These are phyloP conservation scores for Mucor irregularis DNA, from an alignment of 371 early-diverging fungal genomes.

Conservation along the genomic window DNA sequence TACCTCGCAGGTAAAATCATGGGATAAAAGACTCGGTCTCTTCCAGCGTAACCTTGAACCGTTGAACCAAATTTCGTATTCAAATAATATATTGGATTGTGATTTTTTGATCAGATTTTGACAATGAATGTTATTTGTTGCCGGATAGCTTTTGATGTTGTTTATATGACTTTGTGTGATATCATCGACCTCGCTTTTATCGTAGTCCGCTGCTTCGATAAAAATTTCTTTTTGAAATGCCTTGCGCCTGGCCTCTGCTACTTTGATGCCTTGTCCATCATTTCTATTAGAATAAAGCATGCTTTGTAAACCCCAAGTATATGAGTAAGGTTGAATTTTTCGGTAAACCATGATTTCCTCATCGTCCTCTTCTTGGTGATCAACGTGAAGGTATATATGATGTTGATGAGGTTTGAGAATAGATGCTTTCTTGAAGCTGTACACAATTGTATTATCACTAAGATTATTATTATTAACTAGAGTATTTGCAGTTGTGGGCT, in stretches of 20 bases:
- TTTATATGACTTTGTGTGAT: slow-evolving; percentile 6
- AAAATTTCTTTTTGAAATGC: slow-evolving; percentile 42
- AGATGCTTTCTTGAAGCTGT: slow-evolving; percentile 32
- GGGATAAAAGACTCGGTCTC: slow-evolving; percentile 39
- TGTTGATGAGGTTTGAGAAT: slow-evolving; percentile 32
- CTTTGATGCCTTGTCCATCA: slow-evolving; percentile 15
- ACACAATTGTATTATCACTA: slow-evolving; percentile 20
- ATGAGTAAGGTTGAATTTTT: slow-evolving; percentile 44
- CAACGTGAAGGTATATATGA: slow-evolving; percentile 28
- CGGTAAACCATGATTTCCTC: slow-evolving; percentile 33
- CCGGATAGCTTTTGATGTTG: not conserved
- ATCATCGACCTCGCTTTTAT: not conserved
- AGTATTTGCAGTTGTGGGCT: not conserved
- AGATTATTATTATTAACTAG: not conserved
- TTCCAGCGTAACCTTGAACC: slow-evolving; percentile 40
- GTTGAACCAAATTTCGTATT: slow-evolving; percentile 37
- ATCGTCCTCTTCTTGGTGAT: slow-evolving; percentile 7
- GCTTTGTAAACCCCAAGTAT: slow-evolving; percentile 43
- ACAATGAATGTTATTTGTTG: slow-evolving; percentile 6
- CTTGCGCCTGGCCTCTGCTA: slow-evolving; percentile 36
- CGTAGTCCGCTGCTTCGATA: slow-evolving; percentile 30
- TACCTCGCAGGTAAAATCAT: slow-evolving; percentile 45
- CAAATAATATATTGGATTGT: slow-evolving; percentile 37
- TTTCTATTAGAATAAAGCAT: slow-evolving; percentile 24
- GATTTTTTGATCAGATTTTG: slow-evolving; percentile 34